These are phyloP conservation scores for Fusarium agapanthi DNA, from an alignment of 2,329 filamentous ascomycete genomes.

Conservation along the genomic window DNA sequence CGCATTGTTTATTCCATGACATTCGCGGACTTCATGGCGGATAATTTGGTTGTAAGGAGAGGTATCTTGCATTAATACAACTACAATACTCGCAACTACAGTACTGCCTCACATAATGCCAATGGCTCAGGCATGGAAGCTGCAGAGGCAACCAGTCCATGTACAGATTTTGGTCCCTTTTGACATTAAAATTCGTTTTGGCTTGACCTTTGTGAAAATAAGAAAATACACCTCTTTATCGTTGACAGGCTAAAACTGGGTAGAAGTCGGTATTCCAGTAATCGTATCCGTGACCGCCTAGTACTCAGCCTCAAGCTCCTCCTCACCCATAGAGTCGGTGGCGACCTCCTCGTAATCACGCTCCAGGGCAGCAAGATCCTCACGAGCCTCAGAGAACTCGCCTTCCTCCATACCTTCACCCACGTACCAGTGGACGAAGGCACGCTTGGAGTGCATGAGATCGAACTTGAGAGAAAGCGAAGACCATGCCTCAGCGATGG, in stretches of 20 bases:
- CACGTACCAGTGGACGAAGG: slow-evolving; percentile 99
- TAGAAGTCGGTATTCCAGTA: slow-evolving; percentile 38
- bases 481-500: slow-evolving; percentile 98
- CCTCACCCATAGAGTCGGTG: slow-evolving; percentile 88
- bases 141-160: slow-evolving; percentile 27
- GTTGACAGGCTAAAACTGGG: slow-evolving; percentile 43
- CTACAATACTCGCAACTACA: slow-evolving; percentile 32
- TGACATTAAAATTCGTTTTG: slow-evolving; percentile 51
- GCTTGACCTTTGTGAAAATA: slow-evolving; percentile 49
- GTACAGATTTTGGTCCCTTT: slow-evolving; percentile 46
- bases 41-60: not conserved
- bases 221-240: slow-evolving; percentile 50
- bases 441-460: slow-evolving; percentile 99
- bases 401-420: slow-evolving; percentile 99
- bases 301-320: slow-evolving; percentile 92
- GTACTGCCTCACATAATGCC: slow-evolving; percentile 17
- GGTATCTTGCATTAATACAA: slow-evolving; percentile 30
- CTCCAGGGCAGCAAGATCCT: slow-evolving; percentile 97
- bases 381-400: slow-evolving; percentile 98
- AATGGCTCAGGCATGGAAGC: slow-evolving; percentile 21
- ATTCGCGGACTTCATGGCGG: not conserved
- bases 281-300: slow-evolving; percentile 56
- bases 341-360: slow-evolving; percentile 99
- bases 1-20: not conserved
- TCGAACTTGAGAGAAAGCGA: slow-evolving; percentile 98